phyloP scores from a whole-genome alignment of 2,329 filamentous ascomycete species.

The Neonectria neomacrospora region DNA sequence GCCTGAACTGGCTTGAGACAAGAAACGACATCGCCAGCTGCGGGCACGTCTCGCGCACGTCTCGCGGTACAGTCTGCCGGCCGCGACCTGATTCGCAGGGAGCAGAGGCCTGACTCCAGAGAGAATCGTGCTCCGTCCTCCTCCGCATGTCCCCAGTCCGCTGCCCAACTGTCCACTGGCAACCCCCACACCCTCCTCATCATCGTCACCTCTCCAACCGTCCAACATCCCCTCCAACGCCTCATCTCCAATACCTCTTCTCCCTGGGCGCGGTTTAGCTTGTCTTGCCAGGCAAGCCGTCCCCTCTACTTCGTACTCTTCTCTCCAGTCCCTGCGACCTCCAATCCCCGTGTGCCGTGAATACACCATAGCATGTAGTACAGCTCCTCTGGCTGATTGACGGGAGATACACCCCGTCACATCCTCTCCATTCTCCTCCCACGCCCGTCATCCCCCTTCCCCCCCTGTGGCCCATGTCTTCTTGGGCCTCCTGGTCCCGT shows the following conservation, averaged over 20 bases:
- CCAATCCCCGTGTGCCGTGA: too few species aligned
- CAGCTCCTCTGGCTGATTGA: background rate
- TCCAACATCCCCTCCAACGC: background rate
- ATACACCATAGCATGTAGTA: too few species aligned
- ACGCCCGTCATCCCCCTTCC: conserved; percentile 6
- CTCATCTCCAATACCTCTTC: background rate
- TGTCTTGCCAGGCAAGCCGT: background rate
- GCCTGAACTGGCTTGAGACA: conserved; percentile 28
- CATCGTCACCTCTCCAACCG: background rate
- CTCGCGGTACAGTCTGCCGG: conserved; percentile 10
- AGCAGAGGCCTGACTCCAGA: conserved; percentile 18
- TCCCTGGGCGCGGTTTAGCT: background rate
- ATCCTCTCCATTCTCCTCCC: conserved; percentile 8
- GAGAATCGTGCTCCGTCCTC: conserved; percentile 6
- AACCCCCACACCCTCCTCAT: conserved; percentile 19
- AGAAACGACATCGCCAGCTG: conserved; percentile 23
- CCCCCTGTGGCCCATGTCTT: conserved; percentile 13
- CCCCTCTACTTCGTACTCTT: background rate
- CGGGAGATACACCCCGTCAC: background rate
- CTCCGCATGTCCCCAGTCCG: conserved; percentile 16
- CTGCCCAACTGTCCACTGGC: conserved; percentile 9
- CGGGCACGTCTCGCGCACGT: conserved; percentile 25
- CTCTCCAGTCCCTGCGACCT: background rate
- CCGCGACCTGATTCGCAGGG: conserved; percentile 36
- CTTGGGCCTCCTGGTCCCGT: conserved; percentile 14